Base-by-base conservation (phyloP, 129 eudicot genomes). In the Helichrysum umbraculigerum region DNA sequence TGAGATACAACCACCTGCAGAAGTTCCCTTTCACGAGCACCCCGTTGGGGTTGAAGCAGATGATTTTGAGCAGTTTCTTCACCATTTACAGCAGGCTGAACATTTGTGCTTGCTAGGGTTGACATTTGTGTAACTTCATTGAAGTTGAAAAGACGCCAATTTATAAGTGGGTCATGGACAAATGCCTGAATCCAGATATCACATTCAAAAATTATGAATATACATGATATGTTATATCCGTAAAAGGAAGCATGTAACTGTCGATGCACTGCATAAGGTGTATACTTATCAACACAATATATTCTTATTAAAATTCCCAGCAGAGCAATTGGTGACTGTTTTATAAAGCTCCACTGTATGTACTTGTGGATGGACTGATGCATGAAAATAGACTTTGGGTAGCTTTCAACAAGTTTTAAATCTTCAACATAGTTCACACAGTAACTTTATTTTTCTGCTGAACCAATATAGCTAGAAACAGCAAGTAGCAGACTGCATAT, bases 111-210 rank as follows among this genome's bases (percentile, higher is more conserved):
- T 51, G 89, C 84, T 51, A 87, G 92, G 62, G 86, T 86, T 32
- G 98, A 81, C 88, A 89, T 85, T 83, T 91, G 96, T 2, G 99
- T 89, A 42, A 91, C 97, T 87, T 91, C 99, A 39, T 91, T 95
- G 86, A 89, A 86, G 84, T 91, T 87, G 88, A 95, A 91, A 54
- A 95, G 92, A 76, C 99, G 97, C 99, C 99, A 95, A 59, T 95
- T 95, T 78, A 95, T 91, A 37, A 95, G 96, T 12, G 99, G 99
- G 54, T 95, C 99, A 70, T 95, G 99, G 74, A 95, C 99, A 68
- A 95, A 95, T 22, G 99, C 99, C 99, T 95, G 80, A 56, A 79
- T 75, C 58, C 39, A 71, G 35, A 30, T 34, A 25, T 70, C 17
- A 42, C 21, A 51, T 74, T 41, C 30, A 25, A 66, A 5, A 28